Conservation (phyloP, 805 yeast genomes). For the Schizosaccharomyces pombe region DNA sequence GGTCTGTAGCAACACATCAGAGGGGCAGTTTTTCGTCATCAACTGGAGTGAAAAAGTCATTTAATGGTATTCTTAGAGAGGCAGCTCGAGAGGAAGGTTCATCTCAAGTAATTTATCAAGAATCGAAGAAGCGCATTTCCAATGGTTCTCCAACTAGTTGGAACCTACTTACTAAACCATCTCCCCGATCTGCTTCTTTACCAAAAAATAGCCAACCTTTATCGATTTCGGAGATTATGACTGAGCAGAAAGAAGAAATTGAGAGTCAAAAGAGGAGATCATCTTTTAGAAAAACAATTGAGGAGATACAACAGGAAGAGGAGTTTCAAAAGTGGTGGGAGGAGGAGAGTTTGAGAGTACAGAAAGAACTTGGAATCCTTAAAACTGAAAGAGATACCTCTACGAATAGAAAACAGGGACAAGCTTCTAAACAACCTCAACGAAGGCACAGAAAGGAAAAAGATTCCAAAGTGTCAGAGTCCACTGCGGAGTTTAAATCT, state of each 20-base stretch:
- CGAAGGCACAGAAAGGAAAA: no score
- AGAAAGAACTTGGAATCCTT: background rate
- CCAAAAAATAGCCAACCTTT: slow-evolving; percentile 41
- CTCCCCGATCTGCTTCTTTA: slow-evolving; percentile 26
- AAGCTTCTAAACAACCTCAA: no score
- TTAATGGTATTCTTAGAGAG: background rate
- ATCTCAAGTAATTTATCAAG: slow-evolving; percentile 23
- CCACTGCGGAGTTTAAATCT: no score
- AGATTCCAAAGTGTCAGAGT: no score
- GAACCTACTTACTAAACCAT: slow-evolving; percentile 31
- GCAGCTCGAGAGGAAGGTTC: background rate
- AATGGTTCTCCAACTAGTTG: slow-evolving; percentile 28
- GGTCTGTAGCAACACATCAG: background rate
- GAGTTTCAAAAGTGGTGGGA: slow-evolving; percentile 80
- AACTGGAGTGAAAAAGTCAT: background rate
- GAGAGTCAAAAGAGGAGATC: slow-evolving; percentile 11
- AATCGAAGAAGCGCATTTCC: slow-evolving; percentile 42
- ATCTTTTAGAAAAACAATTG: slow-evolving; percentile 23
- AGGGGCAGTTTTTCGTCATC: no score
- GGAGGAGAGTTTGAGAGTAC: slow-evolving; percentile 28
- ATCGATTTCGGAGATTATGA: slow-evolving; percentile 24
- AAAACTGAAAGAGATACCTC: background rate
- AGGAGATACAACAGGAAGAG: slow-evolving; percentile 58
- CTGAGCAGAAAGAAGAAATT: slow-evolving; percentile 8
- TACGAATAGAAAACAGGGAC: no score